These are phyloP conservation scores for Wallacemonas collosoma DNA, from an alignment of 208 protist species.

Conservation along the genomic window DNA sequence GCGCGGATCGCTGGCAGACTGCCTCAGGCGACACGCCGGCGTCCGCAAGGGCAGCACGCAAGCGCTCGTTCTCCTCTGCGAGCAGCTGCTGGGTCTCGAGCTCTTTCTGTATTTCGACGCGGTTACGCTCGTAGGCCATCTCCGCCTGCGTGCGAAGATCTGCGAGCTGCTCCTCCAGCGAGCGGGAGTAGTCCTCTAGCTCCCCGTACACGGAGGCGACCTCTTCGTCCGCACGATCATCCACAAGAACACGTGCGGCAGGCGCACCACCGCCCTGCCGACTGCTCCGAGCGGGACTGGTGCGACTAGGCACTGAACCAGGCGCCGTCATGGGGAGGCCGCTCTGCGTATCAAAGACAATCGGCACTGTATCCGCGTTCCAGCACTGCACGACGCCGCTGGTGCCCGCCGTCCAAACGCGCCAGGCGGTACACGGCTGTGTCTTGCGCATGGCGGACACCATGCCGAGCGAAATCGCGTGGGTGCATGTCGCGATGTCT, in stretches of 20 bases:
- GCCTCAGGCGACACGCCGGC: background rate
- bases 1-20: background rate
- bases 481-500: slow-evolving; percentile 55
- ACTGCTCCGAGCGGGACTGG: background rate
- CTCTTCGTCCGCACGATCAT: background rate
- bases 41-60: slow-evolving; percentile 6
- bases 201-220: slow-evolving; percentile 1
- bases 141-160: slow-evolving; percentile 20
- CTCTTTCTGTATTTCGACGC: slow-evolving; percentile 30
- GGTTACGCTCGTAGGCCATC: slow-evolving; percentile 29
- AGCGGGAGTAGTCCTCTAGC: slow-evolving; percentile 26
- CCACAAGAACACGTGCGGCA: too few relatives aligned
- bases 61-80: slow-evolving; percentile 32
- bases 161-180: slow-evolving; percentile 28
- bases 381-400: slow-evolving; percentile 81
- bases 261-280: slow-evolving; percentile 3
- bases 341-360: slow-evolving; percentile 49
- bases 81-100: slow-evolving; percentile 33
- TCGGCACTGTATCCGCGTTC: slow-evolving; percentile 79
- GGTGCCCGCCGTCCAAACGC: slow-evolving; percentile 71
- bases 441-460: slow-evolving; percentile 65
- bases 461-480: slow-evolving; percentile 33
- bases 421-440: slow-evolving; percentile 57
- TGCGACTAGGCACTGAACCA: too few relatives aligned
- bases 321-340: too few relatives aligned